phyloP scores from a whole-genome alignment of 352 stramenopile genomes.

The Phytophthora crassamura region DNA sequence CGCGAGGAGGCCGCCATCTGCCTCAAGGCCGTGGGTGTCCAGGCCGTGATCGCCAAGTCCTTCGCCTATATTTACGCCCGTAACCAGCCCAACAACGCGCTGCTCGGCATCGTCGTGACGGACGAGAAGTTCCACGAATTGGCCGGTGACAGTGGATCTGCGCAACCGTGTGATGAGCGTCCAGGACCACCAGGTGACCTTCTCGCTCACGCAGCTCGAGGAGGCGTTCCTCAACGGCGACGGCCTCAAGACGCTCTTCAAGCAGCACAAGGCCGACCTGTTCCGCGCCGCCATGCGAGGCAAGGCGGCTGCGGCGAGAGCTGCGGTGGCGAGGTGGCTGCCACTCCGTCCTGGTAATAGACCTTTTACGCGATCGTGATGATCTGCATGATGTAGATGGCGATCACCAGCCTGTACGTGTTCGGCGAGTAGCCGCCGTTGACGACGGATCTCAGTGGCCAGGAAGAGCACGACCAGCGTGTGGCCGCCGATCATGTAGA shows the following conservation, averaged over 20 bases:
- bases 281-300: slow-evolving; percentile 81
- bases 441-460: slow-evolving; percentile 10
- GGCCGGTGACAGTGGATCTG: slow-evolving; percentile 75
- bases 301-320: slow-evolving; percentile 66
- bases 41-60: slow-evolving; percentile 86
- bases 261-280: slow-evolving; percentile 86
- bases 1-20: slow-evolving; percentile 83
- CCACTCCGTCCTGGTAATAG: slow-evolving; percentile 40
- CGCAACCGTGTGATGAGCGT: slow-evolving; percentile 71
- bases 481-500: slow-evolving; percentile 32
- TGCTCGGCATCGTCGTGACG: slow-evolving; percentile 85
- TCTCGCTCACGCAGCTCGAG: slow-evolving; percentile 79
- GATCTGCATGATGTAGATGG: slow-evolving; percentile 45
- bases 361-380: slow-evolving; percentile 25
- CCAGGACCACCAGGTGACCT: slow-evolving; percentile 63
- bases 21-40: slow-evolving; percentile 81
- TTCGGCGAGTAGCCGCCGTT: slow-evolving; percentile 34
- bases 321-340: slow-evolving; percentile 26
- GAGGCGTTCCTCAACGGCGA: slow-evolving; percentile 84
- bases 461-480: slow-evolving; percentile 24
- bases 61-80: slow-evolving; percentile 88
- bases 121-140: slow-evolving; percentile 84
- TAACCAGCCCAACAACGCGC: slow-evolving; percentile 86
- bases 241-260: slow-evolving; percentile 78
- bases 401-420: slow-evolving; percentile 31